Evolutionary conservation across 352 stramenopile genomes (phyloP).

Genomic region (Thalassiosira hispida): DNA sequence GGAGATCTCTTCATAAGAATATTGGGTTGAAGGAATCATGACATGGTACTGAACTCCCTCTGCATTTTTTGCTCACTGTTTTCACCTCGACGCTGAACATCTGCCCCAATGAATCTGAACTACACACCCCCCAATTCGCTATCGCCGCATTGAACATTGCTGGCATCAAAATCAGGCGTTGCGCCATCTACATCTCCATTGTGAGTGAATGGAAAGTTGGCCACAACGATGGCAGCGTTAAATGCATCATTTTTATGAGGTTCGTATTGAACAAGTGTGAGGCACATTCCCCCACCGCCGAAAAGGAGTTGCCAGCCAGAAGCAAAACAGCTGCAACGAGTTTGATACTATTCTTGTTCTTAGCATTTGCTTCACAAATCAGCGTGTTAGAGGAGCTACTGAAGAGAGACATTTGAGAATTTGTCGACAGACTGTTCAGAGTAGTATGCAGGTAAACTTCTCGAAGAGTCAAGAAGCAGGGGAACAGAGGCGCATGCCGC

Average conservation of each 20-base stretch:
- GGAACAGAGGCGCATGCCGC: no score
- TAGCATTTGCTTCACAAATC: slow-evolving; percentile 15
- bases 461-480: no score
- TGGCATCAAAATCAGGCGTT: slow-evolving; percentile 9
- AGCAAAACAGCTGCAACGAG: slow-evolving; percentile 11
- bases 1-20: no score
- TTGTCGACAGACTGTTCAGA: no score
- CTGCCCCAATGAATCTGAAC: slow-evolving; percentile 20
- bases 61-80: slow-evolving; percentile 5
- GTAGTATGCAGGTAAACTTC: no score
- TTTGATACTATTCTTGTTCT: not conserved
- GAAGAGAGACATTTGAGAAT: slow-evolving; percentile 23
- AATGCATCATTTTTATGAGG: slow-evolving; percentile 11
- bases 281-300: slow-evolving; percentile 3
- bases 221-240: not conserved
- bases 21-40: no score
- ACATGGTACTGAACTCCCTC: no score
- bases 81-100: slow-evolving; percentile 7
- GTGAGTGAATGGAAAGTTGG: not conserved
- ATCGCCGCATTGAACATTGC: slow-evolving; percentile 8
- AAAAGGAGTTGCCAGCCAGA: slow-evolving; percentile 6
- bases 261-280: slow-evolving; percentile 12
- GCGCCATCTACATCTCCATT: slow-evolving; percentile 4
- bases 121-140: slow-evolving; percentile 7
- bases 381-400: slow-evolving; percentile 9